Conservation (phyloP, 345 rosid genomes). For the Populus davidiana region DNA sequence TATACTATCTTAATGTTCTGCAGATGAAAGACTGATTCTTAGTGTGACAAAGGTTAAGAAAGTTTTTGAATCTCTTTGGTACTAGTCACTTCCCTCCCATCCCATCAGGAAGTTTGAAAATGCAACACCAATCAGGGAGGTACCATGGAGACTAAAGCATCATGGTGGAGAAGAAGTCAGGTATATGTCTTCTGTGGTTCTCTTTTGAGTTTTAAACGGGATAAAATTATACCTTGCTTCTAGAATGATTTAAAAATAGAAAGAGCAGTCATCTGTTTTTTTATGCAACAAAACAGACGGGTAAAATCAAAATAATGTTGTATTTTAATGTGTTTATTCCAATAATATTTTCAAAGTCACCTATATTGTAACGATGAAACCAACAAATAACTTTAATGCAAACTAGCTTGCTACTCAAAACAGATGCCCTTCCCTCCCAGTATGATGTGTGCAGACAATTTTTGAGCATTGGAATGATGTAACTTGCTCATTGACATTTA, state of each 20-base stretch:
- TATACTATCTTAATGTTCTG: conserved; percentile 15
- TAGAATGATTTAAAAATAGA: background rate
- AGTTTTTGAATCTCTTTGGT: background rate
- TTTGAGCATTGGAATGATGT: background rate
- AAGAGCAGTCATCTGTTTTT: background rate
- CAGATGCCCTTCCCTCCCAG: background rate
- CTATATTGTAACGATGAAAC: too few species aligned
- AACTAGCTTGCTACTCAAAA: too few species aligned
- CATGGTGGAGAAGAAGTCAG: background rate
- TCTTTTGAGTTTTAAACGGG: too few species aligned
- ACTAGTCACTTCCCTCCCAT: background rate
- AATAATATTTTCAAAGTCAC: too few species aligned
- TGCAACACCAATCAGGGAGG: background rate
- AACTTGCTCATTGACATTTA: background rate
- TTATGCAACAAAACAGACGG: too few species aligned
- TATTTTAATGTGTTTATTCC: too few species aligned
- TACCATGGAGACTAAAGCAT: background rate
- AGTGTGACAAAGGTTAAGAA: conserved; percentile 4
- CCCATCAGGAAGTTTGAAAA: background rate
- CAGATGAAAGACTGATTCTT: conserved; percentile 22
- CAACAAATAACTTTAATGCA: too few species aligned
- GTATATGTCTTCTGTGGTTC: background rate
- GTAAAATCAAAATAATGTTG: too few species aligned
- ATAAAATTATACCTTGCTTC: too few species aligned
- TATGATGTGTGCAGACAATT: background rate